Conservation (phyloP, 805 yeast species). For the Candida oleophila region DNA sequence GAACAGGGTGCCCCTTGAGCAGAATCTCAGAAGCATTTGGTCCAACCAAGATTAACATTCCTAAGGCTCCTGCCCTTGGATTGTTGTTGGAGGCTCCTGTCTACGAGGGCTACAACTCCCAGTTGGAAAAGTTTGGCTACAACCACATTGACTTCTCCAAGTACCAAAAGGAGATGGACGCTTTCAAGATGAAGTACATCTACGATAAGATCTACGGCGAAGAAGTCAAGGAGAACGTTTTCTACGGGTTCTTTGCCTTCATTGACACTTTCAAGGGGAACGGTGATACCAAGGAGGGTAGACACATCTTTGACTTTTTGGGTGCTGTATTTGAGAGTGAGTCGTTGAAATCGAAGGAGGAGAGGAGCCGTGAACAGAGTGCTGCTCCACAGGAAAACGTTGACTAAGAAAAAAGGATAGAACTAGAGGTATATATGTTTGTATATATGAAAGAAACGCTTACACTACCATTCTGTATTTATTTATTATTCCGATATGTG, state of each 20-base stretch:
- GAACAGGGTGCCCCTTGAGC: slow-evolving; percentile 80
- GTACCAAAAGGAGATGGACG: slow-evolving; percentile 71
- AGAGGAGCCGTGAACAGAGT: background rate
- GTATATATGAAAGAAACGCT: background rate
- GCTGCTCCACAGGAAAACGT: slow-evolving; percentile 13
- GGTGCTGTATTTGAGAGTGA: slow-evolving; percentile 45
- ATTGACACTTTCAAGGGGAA: slow-evolving; percentile 69
- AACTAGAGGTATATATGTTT: too few relatives aligned
- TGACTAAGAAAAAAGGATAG: slow-evolving; percentile 12
- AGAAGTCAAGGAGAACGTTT: slow-evolving; percentile 83
- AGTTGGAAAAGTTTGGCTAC: slow-evolving; percentile 73
- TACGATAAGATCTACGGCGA: slow-evolving; percentile 91
- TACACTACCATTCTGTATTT: background rate
- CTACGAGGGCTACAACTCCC: slow-evolving; percentile 77
- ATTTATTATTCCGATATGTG: background rate
- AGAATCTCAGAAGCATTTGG: slow-evolving; percentile 79
- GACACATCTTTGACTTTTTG: slow-evolving; percentile 59
- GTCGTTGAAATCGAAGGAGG: slow-evolving; percentile 15
- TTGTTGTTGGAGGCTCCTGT: slow-evolving; percentile 88
- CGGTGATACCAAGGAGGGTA: slow-evolving; percentile 45
- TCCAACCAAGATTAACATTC: slow-evolving; percentile 76
- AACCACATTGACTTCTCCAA: slow-evolving; percentile 67
- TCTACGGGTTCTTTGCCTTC: slow-evolving; percentile 87
- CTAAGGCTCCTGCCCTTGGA: slow-evolving; percentile 97
- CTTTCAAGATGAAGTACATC: slow-evolving; percentile 81